Evolutionary conservation across 805 yeast species (phyloP).

Genomic region (Torulaspora indica): DNA sequence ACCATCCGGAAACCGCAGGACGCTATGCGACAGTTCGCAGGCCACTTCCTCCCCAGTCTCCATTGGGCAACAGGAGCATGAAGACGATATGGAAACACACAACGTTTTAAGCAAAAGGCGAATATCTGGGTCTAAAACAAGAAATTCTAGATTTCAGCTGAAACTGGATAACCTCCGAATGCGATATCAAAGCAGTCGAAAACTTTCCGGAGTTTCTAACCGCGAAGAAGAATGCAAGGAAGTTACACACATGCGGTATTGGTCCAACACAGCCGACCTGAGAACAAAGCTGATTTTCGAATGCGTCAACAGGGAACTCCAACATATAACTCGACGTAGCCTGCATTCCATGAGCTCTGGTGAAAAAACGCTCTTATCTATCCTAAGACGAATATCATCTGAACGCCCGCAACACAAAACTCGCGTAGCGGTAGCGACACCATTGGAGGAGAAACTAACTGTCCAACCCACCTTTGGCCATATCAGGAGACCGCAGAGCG

Average conservation of each 20-base stretch:
- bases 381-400: conserved; percentile 5
- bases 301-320: conserved; percentile 15
- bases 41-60: conserved; percentile 6
- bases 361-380: conserved; percentile 6
- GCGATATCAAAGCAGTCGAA: conserved; percentile 4
- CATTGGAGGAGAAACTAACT: background rate
- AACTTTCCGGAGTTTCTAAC: background rate
- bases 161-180: conserved; percentile 12
- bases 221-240: background rate
- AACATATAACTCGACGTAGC: conserved; percentile 13
- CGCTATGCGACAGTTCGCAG: background rate
- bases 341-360: background rate
- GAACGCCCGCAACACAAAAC: conserved; percentile 2
- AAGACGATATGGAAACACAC: background rate
- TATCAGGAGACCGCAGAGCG: conserved; percentile 6
- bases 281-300: conserved; percentile 18
- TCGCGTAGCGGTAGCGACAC: background rate
- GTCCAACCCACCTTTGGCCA: background rate
- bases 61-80: conserved; percentile 6
- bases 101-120: background rate
- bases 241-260: conserved; percentile 3
- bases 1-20: background rate
- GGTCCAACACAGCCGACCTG: conserved; percentile 15
- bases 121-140: background rate
- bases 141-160: conserved; percentile 9